These are phyloP conservation scores for Trametes hirsuta DNA, from an alignment of 1,284 basidiomycete species.

Conservation along the genomic window DNA sequence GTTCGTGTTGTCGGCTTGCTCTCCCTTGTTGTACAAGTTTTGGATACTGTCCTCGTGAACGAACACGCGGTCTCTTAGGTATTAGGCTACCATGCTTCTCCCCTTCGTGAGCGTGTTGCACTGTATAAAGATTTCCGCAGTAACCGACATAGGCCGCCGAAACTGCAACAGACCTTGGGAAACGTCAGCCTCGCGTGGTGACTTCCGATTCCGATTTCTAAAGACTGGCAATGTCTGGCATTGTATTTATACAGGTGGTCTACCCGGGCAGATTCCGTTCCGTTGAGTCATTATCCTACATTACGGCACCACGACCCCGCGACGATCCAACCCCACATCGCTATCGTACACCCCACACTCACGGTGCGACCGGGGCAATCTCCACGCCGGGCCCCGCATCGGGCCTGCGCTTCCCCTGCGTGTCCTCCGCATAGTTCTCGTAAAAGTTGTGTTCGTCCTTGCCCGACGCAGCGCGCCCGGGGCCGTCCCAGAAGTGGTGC, in stretches of 20 bases:
- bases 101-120: no score
- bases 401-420: slow-evolving; percentile 63
- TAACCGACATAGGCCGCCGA: no score
- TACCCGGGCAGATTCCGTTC: not conserved
- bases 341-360: not conserved
- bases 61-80: no score
- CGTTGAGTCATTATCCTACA: no score
- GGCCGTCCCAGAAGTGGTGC: slow-evolving; percentile 92
- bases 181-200: no score
- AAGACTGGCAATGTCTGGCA: not conserved
- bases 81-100: no score
- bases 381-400: slow-evolving; percentile 16
- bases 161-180: no score
- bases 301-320: not conserved
- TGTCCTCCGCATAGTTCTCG: slow-evolving; percentile 86
- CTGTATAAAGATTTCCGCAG: no score
- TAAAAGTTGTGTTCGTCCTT: slow-evolving; percentile 78
- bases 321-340: not conserved
- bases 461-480: slow-evolving; percentile 54
- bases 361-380: not conserved
- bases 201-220: no score
- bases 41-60: no score
- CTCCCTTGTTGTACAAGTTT: no score
- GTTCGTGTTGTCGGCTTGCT: no score
- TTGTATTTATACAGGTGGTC: not conserved